Conservation (phyloP, 371 early-diverging fungal species). For the Rhizopus stolonifer region DNA sequence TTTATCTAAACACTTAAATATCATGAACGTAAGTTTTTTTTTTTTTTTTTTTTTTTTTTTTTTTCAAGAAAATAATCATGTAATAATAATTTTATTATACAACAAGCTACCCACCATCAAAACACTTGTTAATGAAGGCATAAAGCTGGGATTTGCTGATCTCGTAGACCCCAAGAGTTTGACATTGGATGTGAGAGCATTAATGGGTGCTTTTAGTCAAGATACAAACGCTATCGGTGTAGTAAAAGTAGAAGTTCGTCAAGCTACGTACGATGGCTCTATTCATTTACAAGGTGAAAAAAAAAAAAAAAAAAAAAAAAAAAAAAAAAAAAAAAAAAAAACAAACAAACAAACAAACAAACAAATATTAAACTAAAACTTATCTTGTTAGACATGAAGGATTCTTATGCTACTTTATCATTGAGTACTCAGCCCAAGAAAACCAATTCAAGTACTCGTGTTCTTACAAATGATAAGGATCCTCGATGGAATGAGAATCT, state of each 20-base stretch:
- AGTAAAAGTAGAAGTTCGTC: slow-evolving; percentile 32
- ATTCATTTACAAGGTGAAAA: slow-evolving; percentile 24
- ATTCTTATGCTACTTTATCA: slow-evolving; percentile 39
- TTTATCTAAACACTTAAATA: slow-evolving; percentile 38
- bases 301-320: not conserved
- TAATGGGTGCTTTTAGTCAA: slow-evolving; percentile 29
- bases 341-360: too few species aligned
- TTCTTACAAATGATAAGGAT: slow-evolving; percentile 42
- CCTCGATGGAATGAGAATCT: slow-evolving; percentile 45
- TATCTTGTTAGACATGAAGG: slow-evolving; percentile 40
- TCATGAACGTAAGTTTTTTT: slow-evolving; percentile 38
- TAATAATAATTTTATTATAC: not conserved
- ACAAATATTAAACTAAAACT: too few species aligned
- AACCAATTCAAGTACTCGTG: slow-evolving; percentile 35
- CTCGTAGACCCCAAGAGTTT: slow-evolving; percentile 47
- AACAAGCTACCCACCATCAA: slow-evolving; percentile 40
- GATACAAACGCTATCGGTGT: slow-evolving; percentile 46
- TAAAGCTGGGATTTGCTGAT: slow-evolving; percentile 37
- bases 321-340: too few species aligned
- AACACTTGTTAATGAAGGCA: slow-evolving; percentile 38
- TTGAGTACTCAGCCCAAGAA: slow-evolving; percentile 41
- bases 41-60: not conserved
- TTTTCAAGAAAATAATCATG: not conserved
- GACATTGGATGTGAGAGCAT: slow-evolving; percentile 36
- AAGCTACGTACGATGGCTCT: slow-evolving; percentile 23